Conservation (phyloP, 2,329 filamentous ascomycete genomes). For the Pseudopithomyces chartarum region DNA sequence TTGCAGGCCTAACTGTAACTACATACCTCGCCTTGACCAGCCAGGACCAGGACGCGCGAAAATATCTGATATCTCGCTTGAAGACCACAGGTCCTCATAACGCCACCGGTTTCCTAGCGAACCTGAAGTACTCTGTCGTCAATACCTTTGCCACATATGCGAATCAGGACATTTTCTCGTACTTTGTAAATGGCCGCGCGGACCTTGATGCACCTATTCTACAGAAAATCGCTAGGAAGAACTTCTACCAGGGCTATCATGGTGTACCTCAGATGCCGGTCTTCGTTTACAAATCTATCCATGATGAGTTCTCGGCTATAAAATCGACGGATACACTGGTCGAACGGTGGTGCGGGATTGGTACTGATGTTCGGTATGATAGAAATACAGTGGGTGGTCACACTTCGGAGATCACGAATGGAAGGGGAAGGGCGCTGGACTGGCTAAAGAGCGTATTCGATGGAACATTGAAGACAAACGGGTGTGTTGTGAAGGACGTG, state of each 20-base stretch:
- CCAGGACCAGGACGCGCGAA: conserved; percentile 10
- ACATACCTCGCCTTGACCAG: conserved; percentile 23
- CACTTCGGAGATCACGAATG: conserved; percentile 19
- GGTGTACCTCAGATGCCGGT: conserved; percentile 28
- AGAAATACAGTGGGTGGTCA: conserved; percentile 33
- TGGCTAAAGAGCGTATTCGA: conserved; percentile 18
- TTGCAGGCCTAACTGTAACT: conserved; percentile 22
- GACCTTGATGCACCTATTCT: conserved; percentile 8
- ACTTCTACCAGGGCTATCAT: conserved; percentile 17
- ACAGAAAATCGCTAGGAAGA: conserved; percentile 2
- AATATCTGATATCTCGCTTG: conserved; percentile 11
- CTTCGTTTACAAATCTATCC: conserved; percentile 38
- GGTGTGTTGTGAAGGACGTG: conserved; percentile 14
- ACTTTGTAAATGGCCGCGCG: conserved; percentile 16
- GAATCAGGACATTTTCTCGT: conserved; percentile 16
- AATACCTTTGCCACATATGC: conserved; percentile 10
- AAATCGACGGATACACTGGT: conserved; percentile 33
- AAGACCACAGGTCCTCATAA: conserved; percentile 12
- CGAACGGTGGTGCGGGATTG: conserved; percentile 24
- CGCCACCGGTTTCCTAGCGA: conserved; percentile 13
- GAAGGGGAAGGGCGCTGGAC: conserved; percentile 12
- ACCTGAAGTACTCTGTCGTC: conserved; percentile 3
- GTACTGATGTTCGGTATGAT: conserved; percentile 27
- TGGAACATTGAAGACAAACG: conserved; percentile 4
- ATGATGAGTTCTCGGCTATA: conserved; percentile 35